Conservation (phyloP, 2,329 filamentous ascomycete species). For the Neonectria faginata region DNA sequence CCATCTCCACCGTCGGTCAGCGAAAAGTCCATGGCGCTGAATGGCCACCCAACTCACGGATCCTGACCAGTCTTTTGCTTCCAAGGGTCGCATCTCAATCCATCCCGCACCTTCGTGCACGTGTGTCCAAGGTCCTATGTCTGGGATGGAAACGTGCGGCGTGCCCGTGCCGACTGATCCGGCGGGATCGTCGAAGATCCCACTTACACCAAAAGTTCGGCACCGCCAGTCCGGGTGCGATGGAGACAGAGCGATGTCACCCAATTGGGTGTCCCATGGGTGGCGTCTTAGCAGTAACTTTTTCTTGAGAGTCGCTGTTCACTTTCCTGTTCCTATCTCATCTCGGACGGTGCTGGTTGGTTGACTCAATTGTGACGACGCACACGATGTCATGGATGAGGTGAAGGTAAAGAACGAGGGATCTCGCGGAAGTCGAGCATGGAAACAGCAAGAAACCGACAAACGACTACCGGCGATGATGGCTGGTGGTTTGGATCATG, state of each 20-base stretch:
- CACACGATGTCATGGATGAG: constrained; percentile 23
- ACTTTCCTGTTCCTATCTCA: background rate
- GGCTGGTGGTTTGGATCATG: background rate
- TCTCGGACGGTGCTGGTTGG: background rate
- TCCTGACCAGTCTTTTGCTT: background rate
- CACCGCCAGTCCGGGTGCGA: background rate
- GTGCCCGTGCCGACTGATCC: constrained; percentile 40
- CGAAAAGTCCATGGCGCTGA: constrained; percentile 15
- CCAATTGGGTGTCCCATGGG: background rate
- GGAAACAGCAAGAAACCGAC: background rate
- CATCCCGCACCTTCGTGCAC: constrained; percentile 22
- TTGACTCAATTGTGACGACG: background rate
- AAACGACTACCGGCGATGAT: background rate
- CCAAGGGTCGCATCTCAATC: constrained; percentile 29
- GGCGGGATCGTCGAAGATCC: constrained; percentile 11
- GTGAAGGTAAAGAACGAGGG: constrained; percentile 10
- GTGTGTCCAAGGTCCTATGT: constrained; percentile 22
- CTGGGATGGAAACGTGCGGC: constrained; percentile 13
- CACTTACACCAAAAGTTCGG: constrained; percentile 14
- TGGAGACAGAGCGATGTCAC: constrained; percentile 1
- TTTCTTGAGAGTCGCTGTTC: background rate
- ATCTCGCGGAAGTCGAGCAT: constrained; percentile 15
- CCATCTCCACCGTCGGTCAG: constrained; percentile 32
- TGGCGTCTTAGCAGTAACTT: background rate
- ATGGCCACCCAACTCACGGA: background rate